Evolutionary conservation across 1,284 basidiomycete genomes (phyloP).

Genomic region (Phellopilus nigrolimitatus): DNA sequence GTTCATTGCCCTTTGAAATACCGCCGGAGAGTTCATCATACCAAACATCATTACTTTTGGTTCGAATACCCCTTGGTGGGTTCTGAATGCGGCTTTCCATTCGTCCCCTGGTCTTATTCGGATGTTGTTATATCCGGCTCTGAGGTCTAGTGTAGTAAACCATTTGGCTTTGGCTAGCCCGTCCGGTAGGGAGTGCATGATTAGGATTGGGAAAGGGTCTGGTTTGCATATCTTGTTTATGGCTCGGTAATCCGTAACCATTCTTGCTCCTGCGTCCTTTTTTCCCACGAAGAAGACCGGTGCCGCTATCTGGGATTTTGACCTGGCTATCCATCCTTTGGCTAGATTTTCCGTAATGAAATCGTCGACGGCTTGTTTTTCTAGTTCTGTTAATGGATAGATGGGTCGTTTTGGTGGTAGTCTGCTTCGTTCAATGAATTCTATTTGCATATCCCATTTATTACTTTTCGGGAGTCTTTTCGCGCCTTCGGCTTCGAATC

Average conservation of each 20-base stretch:
- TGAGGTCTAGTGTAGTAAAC: conserved; percentile 33
- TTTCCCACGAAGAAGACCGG: conserved; percentile 33
- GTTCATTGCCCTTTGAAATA: conserved; percentile 28
- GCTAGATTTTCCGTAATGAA: conserved; percentile 25
- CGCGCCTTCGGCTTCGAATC: too few species aligned
- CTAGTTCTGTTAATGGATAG: conserved; percentile 20
- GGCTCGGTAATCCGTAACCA: conserved; percentile 16
- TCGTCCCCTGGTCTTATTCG: conserved; percentile 19
- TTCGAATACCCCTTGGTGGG: conserved; percentile 30
- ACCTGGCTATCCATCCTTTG: conserved; percentile 21
- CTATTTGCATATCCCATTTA: neutral
- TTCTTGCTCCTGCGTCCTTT: conserved; percentile 31
- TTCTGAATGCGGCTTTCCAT: conserved; percentile 26
- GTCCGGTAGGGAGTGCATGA: conserved; percentile 24
- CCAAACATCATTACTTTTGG: conserved; percentile 34
- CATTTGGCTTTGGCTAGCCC: conserved; percentile 17
- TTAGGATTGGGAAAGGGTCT: neutral
- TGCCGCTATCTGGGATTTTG: conserved; percentile 26
- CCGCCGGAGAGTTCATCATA: conserved; percentile 35
- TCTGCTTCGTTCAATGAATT: neutral
- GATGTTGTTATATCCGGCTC: conserved; percentile 26
- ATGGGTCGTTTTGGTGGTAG: neutral
- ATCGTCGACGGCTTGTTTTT: too few species aligned
- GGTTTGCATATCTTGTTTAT: neutral
- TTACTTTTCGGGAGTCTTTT: neutral